These are phyloP conservation scores for Candida labiduridarum DNA, from an alignment of 1,139 yeast genomes.

Conservation along the genomic window DNA sequence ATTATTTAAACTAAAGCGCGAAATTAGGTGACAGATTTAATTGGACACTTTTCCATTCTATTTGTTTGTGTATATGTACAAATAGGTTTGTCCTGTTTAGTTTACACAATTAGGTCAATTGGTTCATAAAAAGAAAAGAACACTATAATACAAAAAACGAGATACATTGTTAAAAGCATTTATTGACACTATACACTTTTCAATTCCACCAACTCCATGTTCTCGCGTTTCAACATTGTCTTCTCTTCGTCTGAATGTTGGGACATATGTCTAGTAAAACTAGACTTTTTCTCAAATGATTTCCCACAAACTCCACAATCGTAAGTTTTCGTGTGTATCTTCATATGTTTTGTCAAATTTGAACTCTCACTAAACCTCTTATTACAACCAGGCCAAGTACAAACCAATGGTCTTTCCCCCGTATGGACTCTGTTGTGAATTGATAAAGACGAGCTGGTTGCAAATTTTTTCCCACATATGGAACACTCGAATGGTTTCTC, in stretches of 20 bases:
- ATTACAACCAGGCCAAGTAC: constrained; percentile 80
- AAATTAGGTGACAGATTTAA: no score
- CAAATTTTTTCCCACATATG: constrained; percentile 52
- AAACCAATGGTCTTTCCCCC: constrained; percentile 75
- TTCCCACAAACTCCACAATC: constrained; percentile 55
- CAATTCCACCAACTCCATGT: neutral
- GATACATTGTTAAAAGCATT: no score
- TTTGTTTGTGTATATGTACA: no score
- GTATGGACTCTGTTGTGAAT: constrained; percentile 58
- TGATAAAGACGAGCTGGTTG: constrained; percentile 56
- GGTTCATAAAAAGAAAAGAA: no score
- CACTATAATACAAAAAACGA: no score
- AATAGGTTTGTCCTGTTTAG: no score
- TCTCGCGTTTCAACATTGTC: neutral
- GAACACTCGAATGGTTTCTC: constrained; percentile 59
- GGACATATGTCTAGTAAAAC: constrained; percentile 42
- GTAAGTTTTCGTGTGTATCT: constrained; percentile 56
- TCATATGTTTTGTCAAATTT: constrained; percentile 86
- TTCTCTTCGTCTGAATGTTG: constrained; percentile 18
- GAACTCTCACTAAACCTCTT: constrained; percentile 88
- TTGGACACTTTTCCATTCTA: no score
- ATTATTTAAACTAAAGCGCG: no score
- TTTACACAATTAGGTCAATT: no score
- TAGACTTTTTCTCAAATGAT: constrained; percentile 50
- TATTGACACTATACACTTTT: no score